A percentile compares a stretch with the other conserved stretches of the same genome.
These are phyloP conservation scores for Saccharomyces hybrid DNA, from an alignment of 1,139 yeast genomes.

Conservation along the genomic window DNA sequence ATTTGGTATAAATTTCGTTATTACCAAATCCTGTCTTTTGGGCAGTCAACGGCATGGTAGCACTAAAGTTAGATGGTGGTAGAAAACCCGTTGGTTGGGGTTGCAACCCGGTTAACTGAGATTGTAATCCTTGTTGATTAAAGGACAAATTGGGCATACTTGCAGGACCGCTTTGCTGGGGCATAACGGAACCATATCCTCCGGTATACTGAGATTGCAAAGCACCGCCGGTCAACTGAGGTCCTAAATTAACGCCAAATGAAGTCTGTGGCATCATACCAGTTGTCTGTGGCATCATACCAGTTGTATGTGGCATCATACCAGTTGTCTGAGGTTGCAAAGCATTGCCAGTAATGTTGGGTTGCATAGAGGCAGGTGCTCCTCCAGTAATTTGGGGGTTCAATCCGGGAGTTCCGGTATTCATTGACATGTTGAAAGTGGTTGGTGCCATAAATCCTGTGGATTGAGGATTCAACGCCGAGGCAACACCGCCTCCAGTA, in stretches of 20 bases:
- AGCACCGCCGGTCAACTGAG: slow-evolving; percentile 27
- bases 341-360: slow-evolving; percentile 34
- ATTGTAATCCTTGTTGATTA: slow-evolving; percentile 3
- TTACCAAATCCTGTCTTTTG: slow-evolving; percentile 53
- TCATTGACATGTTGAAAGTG: slow-evolving; percentile 3
- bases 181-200: slow-evolving; percentile 30
- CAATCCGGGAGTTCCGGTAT: slow-evolving; percentile 17
- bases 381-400: slow-evolving; percentile 18
- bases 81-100: slow-evolving; percentile 41
- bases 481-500: slow-evolving; percentile 26
- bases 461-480: slow-evolving; percentile 21
- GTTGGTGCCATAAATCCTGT: slow-evolving; percentile 6
- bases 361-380: slow-evolving; percentile 14
- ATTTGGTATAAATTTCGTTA: slow-evolving; percentile 32
- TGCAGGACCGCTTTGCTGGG: slow-evolving; percentile 6
- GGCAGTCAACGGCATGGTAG: slow-evolving; percentile 30
- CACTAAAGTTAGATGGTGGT: slow-evolving; percentile 27
- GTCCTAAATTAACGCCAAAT: slow-evolving; percentile 13
- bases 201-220: slow-evolving; percentile 39
- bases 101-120: slow-evolving; percentile 9
- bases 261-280: too few relatives aligned
- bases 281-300: slow-evolving; percentile 22
- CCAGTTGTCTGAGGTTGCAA: slow-evolving; percentile 31
- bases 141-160: slow-evolving; percentile 13
- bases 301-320: slow-evolving; percentile 23